Percentiles rank a stretch among this genome's conserved stretches.
Conservation (phyloP, 768 basidiomycete species). For the Psilocybe cubensis region DNA sequence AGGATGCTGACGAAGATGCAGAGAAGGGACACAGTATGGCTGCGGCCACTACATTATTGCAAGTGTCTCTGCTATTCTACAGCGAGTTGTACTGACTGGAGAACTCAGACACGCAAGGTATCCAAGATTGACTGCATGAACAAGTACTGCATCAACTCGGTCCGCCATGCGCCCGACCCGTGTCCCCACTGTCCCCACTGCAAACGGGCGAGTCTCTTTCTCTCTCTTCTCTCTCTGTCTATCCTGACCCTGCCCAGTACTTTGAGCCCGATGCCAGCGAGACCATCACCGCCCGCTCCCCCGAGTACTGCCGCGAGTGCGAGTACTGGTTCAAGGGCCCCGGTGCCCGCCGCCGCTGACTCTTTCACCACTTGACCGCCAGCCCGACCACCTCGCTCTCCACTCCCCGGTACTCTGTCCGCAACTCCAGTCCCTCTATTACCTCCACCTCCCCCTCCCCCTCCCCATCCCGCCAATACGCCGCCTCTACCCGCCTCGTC, state of each 20-base stretch:
- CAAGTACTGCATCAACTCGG: constrained; percentile 43
- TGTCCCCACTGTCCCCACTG: constrained; percentile 47
- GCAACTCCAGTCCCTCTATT: constrained; percentile 43
- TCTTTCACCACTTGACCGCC: constrained; percentile 69
- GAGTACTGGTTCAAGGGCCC: constrained; percentile 59
- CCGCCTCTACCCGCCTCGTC: constrained; percentile 78
- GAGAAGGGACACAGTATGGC: constrained; percentile 75
- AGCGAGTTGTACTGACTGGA: neutral
- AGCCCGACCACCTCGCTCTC: constrained; percentile 83
- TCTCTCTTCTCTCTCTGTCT: neutral
- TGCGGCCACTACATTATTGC: constrained; percentile 78
- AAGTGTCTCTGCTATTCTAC: neutral
- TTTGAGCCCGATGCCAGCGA: constrained; percentile 73
- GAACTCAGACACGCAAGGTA: constrained; percentile 42
- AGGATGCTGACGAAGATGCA: constrained; percentile 35
- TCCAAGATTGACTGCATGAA: constrained; percentile 59
- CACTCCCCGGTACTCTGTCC: constrained; percentile 85
- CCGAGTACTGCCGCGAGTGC: constrained; percentile 60
- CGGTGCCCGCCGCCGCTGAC: constrained; percentile 41
- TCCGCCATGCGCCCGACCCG: constrained; percentile 30
- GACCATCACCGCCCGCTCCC: constrained; percentile 51
- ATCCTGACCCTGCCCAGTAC: constrained; percentile 46
- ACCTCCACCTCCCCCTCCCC: constrained; percentile 21
- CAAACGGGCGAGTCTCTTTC: constrained; percentile 42
- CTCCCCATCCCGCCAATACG: constrained; percentile 65